Conservation (phyloP, 495 filamentous ascomycete genomes). For the Neurospora pannonica region DNA sequence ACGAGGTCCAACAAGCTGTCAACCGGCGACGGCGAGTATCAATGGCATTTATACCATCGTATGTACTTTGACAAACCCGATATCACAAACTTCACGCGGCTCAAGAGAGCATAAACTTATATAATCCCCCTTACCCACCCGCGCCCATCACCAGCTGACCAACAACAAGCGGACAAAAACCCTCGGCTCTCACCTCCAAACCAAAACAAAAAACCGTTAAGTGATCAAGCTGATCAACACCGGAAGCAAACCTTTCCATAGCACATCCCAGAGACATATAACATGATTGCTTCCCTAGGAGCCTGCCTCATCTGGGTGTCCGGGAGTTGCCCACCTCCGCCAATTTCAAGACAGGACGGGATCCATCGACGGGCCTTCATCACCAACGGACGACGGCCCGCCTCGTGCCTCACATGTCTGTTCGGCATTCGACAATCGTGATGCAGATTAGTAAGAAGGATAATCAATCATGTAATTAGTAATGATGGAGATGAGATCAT, state of each 20-base stretch:
- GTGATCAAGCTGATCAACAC: not conserved
- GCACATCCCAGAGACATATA: not conserved
- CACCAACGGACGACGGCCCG: not conserved
- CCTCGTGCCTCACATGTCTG: not conserved
- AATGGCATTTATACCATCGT: not conserved
- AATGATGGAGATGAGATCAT: not conserved
- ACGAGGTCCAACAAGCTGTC: not conserved
- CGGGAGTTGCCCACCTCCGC: not conserved
- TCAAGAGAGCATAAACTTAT: too few relatives aligned
- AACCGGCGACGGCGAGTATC: too few relatives aligned
- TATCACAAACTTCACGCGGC: too few relatives aligned
- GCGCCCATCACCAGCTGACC: not conserved
- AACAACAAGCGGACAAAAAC: not conserved
- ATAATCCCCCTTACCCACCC: not conserved
- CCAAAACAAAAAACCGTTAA: not conserved
- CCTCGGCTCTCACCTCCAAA: not conserved
- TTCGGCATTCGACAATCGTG: not conserved
- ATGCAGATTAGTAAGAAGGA: not conserved
- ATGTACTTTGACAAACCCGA: too few relatives aligned
- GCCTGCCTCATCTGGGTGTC: not conserved
- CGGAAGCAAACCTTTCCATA: not conserved
- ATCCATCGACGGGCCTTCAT: not conserved
- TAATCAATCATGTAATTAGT: not conserved
- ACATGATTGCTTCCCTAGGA: not conserved
- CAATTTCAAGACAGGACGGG: not conserved